Percentiles rank a stretch among this genome's conserved stretches.
Evolutionary conservation across 1,139 yeast species (phyloP).

Genomic region (Geotrichum citri-aurantii): DNA sequence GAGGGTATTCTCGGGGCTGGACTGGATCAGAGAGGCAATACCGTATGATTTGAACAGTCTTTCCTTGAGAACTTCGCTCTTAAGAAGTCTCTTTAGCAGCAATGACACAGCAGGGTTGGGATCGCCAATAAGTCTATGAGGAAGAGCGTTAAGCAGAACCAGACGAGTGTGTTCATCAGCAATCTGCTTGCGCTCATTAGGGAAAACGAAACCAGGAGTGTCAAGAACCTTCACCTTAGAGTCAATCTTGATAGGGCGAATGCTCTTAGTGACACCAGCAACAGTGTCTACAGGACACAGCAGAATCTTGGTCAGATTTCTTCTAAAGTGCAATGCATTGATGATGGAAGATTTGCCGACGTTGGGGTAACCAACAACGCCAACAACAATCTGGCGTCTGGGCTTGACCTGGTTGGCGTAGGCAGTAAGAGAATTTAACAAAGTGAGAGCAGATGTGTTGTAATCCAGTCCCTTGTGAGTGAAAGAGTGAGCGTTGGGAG

Average conservation of each 20-base stretch:
- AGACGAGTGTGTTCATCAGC: constrained; percentile 78
- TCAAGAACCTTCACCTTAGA: constrained; percentile 82
- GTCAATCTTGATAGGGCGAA: constrained; percentile 89
- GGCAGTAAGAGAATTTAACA: constrained; percentile 76
- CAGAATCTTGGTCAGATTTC: constrained; percentile 42
- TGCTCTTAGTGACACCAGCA: constrained; percentile 91
- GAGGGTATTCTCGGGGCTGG: constrained; percentile 35
- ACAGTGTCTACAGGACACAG: constrained; percentile 97
- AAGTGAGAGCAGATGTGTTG: constrained; percentile 62
- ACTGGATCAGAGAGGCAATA: constrained; percentile 70
- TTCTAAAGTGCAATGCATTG: constrained; percentile 80
- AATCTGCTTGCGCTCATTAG: constrained; percentile 48
- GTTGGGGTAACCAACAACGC: constrained; percentile 94
- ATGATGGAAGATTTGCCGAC: constrained; percentile 94
- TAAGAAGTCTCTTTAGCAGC: constrained; percentile 65
- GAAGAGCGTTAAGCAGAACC: constrained; percentile 81
- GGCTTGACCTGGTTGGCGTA: constrained; percentile 78
- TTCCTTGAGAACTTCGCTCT: constrained; percentile 57
- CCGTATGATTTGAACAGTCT: constrained; percentile 66
- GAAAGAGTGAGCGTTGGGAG: constrained; percentile 59
- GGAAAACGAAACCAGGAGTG: constrained; percentile 97
- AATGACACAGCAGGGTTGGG: constrained; percentile 77
- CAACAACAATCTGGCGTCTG: constrained; percentile 87
- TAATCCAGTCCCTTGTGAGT: constrained; percentile 67
- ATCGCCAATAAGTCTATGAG: constrained; percentile 78